phyloP scores from a whole-genome alignment of 371 early-diverging fungal genomes.

The Rhizopus delemar region DNA sequence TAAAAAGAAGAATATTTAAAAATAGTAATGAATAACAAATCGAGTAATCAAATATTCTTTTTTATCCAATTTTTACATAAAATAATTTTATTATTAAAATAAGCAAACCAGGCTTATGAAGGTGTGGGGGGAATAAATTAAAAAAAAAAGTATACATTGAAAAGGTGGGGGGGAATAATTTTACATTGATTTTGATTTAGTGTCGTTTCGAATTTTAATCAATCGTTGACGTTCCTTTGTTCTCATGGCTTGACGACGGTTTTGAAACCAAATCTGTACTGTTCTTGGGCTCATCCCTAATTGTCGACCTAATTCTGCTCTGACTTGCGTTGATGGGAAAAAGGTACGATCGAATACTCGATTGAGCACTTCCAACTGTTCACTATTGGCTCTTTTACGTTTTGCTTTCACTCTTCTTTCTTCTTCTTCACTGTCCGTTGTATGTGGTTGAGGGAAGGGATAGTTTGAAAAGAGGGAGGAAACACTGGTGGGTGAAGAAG shows the following conservation, averaged over 20 bases:
- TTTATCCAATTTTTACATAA: background rate
- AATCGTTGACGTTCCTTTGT: slow-evolving; percentile 54
- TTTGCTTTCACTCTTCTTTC: slow-evolving; percentile 42
- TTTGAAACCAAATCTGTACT: slow-evolving; percentile 97
- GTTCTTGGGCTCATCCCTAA: slow-evolving; percentile 83
- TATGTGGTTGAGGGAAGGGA: slow-evolving; percentile 19
- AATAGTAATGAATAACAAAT: background rate
- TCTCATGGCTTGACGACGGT: slow-evolving; percentile 75
- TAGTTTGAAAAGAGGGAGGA: slow-evolving; percentile 25
- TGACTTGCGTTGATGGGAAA: slow-evolving; percentile 73
- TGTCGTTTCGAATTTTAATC: slow-evolving; percentile 26
- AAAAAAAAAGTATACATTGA: background rate
- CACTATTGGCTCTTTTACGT: slow-evolving; percentile 53
- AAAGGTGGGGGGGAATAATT: slow-evolving; percentile 1
- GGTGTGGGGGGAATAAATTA: background rate
- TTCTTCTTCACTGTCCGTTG: slow-evolving; percentile 21
- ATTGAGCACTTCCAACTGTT: slow-evolving; percentile 58
- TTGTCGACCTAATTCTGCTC: slow-evolving; percentile 82
- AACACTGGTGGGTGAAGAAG: slow-evolving; percentile 35
- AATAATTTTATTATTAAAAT: background rate
- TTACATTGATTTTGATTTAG: slow-evolving; percentile 6
- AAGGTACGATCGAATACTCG: slow-evolving; percentile 61
- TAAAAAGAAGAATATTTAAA: background rate
- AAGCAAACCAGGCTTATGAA: background rate
- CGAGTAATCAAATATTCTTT: background rate